Percentiles rank a stretch among this genome's conserved stretches.
Evolutionary conservation across 148 eudicot genomes (phyloP).

Genomic region (Vaccinium vitisidaea): DNA sequence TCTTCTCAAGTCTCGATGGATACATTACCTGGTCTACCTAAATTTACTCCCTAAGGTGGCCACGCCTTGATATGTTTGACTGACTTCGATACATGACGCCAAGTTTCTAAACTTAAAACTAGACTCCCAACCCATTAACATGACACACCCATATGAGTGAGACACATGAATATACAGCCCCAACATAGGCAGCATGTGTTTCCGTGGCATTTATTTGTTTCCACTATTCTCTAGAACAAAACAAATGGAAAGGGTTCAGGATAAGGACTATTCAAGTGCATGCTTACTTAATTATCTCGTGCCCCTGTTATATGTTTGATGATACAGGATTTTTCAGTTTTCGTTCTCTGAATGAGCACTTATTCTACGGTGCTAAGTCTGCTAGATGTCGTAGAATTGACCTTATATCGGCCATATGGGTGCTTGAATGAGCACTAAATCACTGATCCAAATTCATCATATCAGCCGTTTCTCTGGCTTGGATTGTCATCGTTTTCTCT

Average conservation of each 20-base stretch:
- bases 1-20: neutral
- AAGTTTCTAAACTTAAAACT: neutral
- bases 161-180: neutral
- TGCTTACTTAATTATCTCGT: neutral
- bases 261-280: neutral
- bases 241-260: neutral
- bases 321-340: neutral
- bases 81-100: neutral
- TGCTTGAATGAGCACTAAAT: neutral
- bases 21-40: neutral
- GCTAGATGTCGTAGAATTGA: neutral
- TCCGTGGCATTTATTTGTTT: neutral
- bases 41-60: neutral
- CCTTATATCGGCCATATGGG: neutral
- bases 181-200: neutral
- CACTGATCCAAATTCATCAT: neutral
- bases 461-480: neutral
- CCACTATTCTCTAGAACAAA: neutral
- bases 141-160: neutral
- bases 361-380: neutral
- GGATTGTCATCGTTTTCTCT: neutral
- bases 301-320: neutral
- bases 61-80: neutral
- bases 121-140: neutral
- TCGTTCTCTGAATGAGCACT: neutral